Conservation (phyloP, 352 stramenopile species). For the Phytophthora pinifolia region DNA sequence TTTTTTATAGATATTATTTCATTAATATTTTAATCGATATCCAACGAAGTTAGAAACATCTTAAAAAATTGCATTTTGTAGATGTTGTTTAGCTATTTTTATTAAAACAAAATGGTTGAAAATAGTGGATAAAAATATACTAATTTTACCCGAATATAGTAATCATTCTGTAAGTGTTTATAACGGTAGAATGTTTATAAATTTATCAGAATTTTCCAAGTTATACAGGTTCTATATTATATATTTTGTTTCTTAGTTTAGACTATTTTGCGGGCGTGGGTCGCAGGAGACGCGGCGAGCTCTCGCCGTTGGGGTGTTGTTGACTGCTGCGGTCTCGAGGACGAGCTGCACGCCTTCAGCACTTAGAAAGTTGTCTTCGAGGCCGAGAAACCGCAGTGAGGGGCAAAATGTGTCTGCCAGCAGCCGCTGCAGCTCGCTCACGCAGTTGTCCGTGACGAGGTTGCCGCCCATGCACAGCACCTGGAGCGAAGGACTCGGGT, state of each 20-base stretch:
- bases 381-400: constrained; percentile 62
- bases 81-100: too few species aligned
- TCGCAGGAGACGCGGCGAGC: constrained; percentile 56
- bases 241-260: constrained; percentile 16
- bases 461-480: constrained; percentile 81
- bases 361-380: constrained; percentile 85
- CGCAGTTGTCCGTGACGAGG: constrained; percentile 80
- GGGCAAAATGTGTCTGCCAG: constrained; percentile 40
- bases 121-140: too few species aligned
- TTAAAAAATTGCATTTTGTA: too few species aligned
- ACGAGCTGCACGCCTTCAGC: constrained; percentile 60
- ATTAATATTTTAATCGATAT: too few species aligned
- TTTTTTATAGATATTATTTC: too few species aligned
- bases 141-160: too few species aligned
- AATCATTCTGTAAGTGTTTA: too few species aligned
- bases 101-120: too few species aligned
- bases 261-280: constrained; percentile 15
- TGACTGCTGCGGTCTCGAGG: constrained; percentile 49
- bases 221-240: constrained; percentile 17
- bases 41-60: too few species aligned
- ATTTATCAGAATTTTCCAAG: constrained; percentile 3
- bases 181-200: too few species aligned
- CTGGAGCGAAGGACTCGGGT: constrained; percentile 39
- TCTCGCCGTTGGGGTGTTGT: constrained; percentile 43
- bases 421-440: constrained; percentile 45